Percentiles rank a stretch among this genome's conserved stretches.
Evolutionary conservation across 1,284 basidiomycete species (phyloP).

Genomic region (Cystobasidium pallidum): DNA sequence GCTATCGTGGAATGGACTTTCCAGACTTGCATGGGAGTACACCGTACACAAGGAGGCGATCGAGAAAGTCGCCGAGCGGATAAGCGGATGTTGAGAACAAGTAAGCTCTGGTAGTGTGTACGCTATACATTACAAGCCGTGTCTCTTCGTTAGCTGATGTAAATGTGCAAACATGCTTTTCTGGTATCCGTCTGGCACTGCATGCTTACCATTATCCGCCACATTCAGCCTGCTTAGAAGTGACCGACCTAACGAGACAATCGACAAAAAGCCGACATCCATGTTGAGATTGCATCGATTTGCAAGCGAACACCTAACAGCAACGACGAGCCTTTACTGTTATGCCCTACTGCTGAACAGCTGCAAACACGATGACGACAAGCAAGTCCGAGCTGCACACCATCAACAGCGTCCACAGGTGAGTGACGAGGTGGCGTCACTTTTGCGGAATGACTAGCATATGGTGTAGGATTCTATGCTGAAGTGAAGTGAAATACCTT

Average conservation of each 20-base stretch:
- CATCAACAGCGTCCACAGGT: slow-evolving; percentile 23
- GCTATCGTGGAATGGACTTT: no score
- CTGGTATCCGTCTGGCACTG: no score
- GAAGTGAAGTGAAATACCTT: neutral
- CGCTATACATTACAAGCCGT: no score
- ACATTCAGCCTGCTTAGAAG: neutral
- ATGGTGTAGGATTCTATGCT: no score
- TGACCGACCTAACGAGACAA: neutral
- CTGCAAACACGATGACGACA: neutral
- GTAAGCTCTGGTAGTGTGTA: no score
- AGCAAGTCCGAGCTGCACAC: slow-evolving; percentile 17
- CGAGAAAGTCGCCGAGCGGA: neutral
- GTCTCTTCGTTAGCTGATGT: no score
- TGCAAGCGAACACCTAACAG: no score
- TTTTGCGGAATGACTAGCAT: neutral
- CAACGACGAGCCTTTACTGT: neutral
- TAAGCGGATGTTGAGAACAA: no score
- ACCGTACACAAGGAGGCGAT: neutral
- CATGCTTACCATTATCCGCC: no score
- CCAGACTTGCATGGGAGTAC: no score
- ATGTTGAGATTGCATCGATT: no score
- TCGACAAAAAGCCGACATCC: neutral
- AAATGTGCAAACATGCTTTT: no score
- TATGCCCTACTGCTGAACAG: neutral
- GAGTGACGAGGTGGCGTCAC: slow-evolving; percentile 17